phyloP scores from a whole-genome alignment of 352 stramenopile species.

The Globisporangium mamillatum region DNA sequence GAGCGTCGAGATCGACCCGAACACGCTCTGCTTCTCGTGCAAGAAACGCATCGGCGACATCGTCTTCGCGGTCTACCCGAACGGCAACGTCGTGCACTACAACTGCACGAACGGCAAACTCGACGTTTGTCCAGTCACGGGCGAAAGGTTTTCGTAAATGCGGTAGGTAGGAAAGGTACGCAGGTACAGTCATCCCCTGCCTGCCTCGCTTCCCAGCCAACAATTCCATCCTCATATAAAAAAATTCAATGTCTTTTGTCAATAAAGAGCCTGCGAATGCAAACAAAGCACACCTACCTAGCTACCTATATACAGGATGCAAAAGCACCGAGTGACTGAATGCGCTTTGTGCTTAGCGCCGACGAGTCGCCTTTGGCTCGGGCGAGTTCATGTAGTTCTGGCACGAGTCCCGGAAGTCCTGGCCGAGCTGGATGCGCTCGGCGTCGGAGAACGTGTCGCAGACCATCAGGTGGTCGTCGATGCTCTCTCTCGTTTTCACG shows the following conservation, averaged over 20 bases:
- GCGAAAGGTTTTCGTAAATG: constrained; percentile 70
- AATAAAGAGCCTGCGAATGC: neutral
- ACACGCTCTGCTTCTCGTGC: constrained; percentile 75
- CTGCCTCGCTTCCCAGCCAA: neutral
- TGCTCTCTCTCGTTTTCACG: constrained; percentile 47
- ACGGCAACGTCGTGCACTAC: constrained; percentile 85
- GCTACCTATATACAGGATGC: neutral
- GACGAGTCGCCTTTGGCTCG: constrained; percentile 10
- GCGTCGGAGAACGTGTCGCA: constrained; percentile 67
- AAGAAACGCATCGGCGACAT: constrained; percentile 88
- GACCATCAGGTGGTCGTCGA: constrained; percentile 68
- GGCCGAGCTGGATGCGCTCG: constrained; percentile 35
- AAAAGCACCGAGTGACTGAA: neutral
- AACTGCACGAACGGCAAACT: constrained; percentile 86
- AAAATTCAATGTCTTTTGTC: constrained; percentile 5
- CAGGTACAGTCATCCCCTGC: neutral
- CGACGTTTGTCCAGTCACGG: constrained; percentile 77
- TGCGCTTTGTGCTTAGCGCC: neutral
- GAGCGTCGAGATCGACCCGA: constrained; percentile 80
- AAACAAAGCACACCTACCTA: neutral
- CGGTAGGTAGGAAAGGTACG: too few relatives aligned
- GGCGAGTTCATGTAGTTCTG: constrained; percentile 30
- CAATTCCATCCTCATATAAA: constrained; percentile 9
- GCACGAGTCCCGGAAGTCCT: constrained; percentile 29
- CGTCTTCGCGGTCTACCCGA: constrained; percentile 86